Percentiles rank a stretch among this genome's conserved stretches.
These are phyloP conservation scores for Lactifluus pinguis DNA, from an alignment of 768 basidiomycete species.

Conservation along the genomic window DNA sequence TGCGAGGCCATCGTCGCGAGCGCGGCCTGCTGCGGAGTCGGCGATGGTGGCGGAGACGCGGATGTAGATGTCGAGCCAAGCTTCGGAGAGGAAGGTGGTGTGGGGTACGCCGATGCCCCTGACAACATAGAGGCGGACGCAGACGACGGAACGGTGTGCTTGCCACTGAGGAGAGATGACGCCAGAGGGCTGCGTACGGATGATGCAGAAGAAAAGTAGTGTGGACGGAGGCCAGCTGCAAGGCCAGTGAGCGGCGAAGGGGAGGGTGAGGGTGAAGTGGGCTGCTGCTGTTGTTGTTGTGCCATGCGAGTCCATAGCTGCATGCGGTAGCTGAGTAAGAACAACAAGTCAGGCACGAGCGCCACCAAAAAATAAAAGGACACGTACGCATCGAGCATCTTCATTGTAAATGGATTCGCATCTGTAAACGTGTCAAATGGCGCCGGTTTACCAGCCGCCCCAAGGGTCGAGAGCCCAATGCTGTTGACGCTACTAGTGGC, in stretches of 20 bases:
- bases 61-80: constrained; percentile 24
- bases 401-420: constrained; percentile 77
- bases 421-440: constrained; percentile 77
- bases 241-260: constrained; percentile 23
- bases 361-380: background rate
- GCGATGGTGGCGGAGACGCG: constrained; percentile 26
- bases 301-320: constrained; percentile 92
- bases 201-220: constrained; percentile 29
- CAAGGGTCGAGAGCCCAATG: constrained; percentile 28
- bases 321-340: constrained; percentile 56
- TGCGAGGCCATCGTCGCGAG: constrained; percentile 71
- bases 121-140: constrained; percentile 14
- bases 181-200: constrained; percentile 12
- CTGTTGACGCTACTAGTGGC: constrained; percentile 24
- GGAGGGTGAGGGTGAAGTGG: constrained; percentile 33
- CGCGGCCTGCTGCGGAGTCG: constrained; percentile 37
- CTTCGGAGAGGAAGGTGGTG: constrained; percentile 38
- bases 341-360: constrained; percentile 6
- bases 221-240: constrained; percentile 29
- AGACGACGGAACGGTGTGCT: constrained; percentile 21
- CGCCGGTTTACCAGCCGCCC: constrained; percentile 27
- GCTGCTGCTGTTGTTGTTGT: constrained; percentile 34
- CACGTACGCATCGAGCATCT: constrained; percentile 70
- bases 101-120: constrained; percentile 28
- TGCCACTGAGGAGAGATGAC: constrained; percentile 37